Conservation (phyloP, 331 rosid species). For the Pyracantha coccinea region DNA sequence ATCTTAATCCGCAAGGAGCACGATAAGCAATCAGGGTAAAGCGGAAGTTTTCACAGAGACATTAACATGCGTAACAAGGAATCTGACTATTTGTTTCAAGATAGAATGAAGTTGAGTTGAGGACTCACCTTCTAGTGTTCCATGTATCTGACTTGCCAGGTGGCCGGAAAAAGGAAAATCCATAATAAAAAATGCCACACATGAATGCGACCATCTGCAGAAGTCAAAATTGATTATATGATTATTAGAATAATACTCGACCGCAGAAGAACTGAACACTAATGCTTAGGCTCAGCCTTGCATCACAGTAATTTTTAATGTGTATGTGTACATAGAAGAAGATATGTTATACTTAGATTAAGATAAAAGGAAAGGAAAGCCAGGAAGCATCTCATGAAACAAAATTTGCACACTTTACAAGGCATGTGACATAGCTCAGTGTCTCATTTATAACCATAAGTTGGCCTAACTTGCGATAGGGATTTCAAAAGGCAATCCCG, state of each 20-base stretch:
- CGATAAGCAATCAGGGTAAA: no score
- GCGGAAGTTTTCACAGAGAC: not conserved
- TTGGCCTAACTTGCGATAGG: conserved; percentile 9
- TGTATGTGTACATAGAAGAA: not conserved
- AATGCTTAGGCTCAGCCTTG: not conserved
- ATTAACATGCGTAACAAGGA: not conserved
- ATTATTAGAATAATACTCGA: conserved; percentile 7
- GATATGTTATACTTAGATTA: not conserved
- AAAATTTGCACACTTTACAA: not conserved
- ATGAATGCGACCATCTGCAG: conserved; percentile 76
- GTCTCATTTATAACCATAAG: not conserved
- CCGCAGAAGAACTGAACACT: conserved; percentile 1
- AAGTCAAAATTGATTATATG: conserved; percentile 1
- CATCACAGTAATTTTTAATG: not conserved
- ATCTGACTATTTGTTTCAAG: not conserved
- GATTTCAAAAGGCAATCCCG: not conserved
- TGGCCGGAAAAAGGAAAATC: conserved; percentile 49
- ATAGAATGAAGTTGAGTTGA: conserved; percentile 16
- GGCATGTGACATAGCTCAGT: not conserved
- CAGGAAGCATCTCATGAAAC: not conserved
- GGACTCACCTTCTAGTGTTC: conserved; percentile 64
- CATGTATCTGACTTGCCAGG: conserved; percentile 49
- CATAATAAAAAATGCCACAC: conserved; percentile 60
- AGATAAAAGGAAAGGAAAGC: not conserved
- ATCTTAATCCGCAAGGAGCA: no score